A percentile compares a stretch with the other conserved stretches of the same genome.
Conservation (phyloP, 495 filamentous ascomycete species). For the Lentithecium fluviatile region DNA sequence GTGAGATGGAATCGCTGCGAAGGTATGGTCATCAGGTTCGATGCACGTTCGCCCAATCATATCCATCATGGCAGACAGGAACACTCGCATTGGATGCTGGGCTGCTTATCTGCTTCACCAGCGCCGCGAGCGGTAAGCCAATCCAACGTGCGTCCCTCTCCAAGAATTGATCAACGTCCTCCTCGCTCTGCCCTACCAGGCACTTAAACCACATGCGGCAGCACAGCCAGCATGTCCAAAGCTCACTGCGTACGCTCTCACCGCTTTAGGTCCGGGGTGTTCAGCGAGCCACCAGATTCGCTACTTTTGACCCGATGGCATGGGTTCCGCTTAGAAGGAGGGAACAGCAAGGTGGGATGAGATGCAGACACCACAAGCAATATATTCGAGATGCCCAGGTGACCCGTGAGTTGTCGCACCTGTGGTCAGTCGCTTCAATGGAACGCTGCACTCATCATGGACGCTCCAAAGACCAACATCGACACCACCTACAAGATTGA, state of each 20-base stretch:
- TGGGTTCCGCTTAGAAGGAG: neutral
- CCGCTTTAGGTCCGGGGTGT: neutral
- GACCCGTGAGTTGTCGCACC: neutral
- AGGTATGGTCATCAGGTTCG: too few relatives aligned
- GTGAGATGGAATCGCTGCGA: too few relatives aligned
- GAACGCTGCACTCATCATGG: constrained; percentile 5
- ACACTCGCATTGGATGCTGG: too few relatives aligned
- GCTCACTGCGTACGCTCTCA: neutral
- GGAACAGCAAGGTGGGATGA: neutral
- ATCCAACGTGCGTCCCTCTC: too few relatives aligned
- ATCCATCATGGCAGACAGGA: too few relatives aligned
- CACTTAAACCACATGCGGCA: neutral
- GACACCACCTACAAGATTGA: constrained; percentile 8
- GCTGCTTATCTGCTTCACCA: too few relatives aligned
- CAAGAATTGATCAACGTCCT: neutral
- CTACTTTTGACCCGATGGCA: neutral
- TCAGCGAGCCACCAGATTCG: neutral
- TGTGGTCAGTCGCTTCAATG: neutral
- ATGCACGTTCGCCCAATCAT: too few relatives aligned
- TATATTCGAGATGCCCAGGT: neutral
- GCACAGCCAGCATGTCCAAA: neutral
- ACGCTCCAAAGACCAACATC: neutral
- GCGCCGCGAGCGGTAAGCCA: too few relatives aligned
- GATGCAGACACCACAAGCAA: neutral
- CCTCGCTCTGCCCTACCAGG: constrained; percentile 4